Conservation (phyloP, 2,329 filamentous ascomycete genomes). For the Elsinoe australis region DNA sequence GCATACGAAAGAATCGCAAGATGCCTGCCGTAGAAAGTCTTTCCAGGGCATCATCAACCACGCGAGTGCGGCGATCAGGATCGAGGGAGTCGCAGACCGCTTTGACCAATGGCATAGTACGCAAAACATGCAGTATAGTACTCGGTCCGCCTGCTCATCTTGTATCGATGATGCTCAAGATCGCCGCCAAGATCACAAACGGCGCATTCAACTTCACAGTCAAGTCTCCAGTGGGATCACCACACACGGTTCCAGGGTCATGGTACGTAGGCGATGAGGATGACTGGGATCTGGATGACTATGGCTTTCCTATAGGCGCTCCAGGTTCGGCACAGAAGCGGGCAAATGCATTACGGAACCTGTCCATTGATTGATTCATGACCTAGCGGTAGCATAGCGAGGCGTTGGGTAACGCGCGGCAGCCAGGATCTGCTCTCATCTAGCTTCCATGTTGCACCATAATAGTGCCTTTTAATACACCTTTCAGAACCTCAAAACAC, state of each 20-base stretch:
- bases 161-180: constrained; percentile 69
- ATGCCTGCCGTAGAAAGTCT: constrained; percentile 15
- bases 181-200: constrained; percentile 65
- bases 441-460: not conserved
- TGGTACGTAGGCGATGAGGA: constrained; percentile 21
- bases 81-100: constrained; percentile 16
- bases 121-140: constrained; percentile 69
- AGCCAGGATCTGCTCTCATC: not conserved
- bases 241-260: constrained; percentile 17
- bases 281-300: constrained; percentile 20
- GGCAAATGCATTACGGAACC: not conserved
- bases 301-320: constrained; percentile 12
- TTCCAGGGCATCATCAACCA: not conserved
- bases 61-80: not conserved
- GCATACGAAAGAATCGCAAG: constrained; percentile 32
- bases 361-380: not conserved
- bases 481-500: constrained; percentile 1
- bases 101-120: constrained; percentile 49
- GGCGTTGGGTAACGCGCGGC: not conserved
- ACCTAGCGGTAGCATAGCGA: constrained; percentile 4
- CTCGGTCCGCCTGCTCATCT: constrained; percentile 74
- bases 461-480: not conserved
- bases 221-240: constrained; percentile 14
- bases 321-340: constrained; percentile 12
- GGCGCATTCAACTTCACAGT: constrained; percentile 30